Evolutionary conservation across 2,329 filamentous ascomycete species (phyloP), one percentile per base, ranked within the genome.

Genomic region (Lasiodiplodia citricola): DNA sequence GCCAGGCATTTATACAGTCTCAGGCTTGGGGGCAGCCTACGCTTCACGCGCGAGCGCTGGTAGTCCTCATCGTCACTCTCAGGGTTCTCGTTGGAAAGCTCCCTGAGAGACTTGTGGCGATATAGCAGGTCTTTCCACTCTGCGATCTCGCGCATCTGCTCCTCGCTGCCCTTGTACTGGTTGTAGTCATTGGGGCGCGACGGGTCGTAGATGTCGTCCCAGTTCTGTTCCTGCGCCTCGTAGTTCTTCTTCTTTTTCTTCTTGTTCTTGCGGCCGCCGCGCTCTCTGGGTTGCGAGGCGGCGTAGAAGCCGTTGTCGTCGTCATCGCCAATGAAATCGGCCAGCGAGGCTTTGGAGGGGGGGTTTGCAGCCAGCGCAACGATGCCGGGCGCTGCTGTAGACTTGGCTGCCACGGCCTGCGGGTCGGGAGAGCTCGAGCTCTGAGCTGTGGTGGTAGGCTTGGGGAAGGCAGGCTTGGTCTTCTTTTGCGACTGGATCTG

Each of bases 171-270:
- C 70, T 92, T 87, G 77, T 96, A 97, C 75, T 95, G 92, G 67
- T 94, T 91, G 62, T 95, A 92, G 72, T 90, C 94, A 51, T 92
- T 96, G 10, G 94, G 94, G 50, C 92, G 84, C 13, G 91, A 85
- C 0, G 93, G 92, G 75, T 97, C 94, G 78, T 97, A 97, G 28
- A 96, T 87, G 77, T 96, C 93, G 77, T 97, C 92, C 94, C 94
- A 97, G 76, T 97, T 90, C n/a, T 86, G 81, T 5, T 81, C 80
- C 6, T 88, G 83, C 71, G 87, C 85, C 70, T 88, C 86, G 74
- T 88, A 87, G 79, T 90, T 91, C 84, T 92, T 92, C 80, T 91
- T 90, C 80, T 92, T 93, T 81, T 90, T 91, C 69, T 75, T 70
- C 70, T 92, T 89, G 52, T 82, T 80, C 74, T 83, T 84, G 70